Evolutionary conservation across 306 rosid species (phyloP), one percentile per base, ranked within the genome.

Genomic region (Hylodesmum podocarpum): DNA sequence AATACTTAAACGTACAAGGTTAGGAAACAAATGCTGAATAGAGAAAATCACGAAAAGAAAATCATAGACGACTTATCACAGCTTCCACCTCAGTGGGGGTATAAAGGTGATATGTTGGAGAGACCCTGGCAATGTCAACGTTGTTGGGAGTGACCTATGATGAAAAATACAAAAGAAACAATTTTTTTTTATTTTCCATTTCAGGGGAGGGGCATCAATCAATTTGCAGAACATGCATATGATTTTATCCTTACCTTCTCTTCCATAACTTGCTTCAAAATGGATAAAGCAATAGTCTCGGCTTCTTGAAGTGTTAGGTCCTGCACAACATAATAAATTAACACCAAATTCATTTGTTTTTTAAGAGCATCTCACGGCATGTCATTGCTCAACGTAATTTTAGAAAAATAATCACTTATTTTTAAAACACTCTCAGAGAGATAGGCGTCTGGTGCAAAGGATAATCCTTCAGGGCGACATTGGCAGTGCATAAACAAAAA

Each of bases 231-330:
- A 29, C 40, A 74, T 7, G 49, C 18, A 58, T 59, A 44, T 28
- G 37, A 51, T 76, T 44, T 75, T 41, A 47, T 37, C 25, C 36
- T 77, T 78, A 95, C 99, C 99, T 95, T 95, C 87, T 95, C 99
- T 89, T 95, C 99, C 99, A 95, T 95, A 44, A 92, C 99, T 84
- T 95, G 99, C 88, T 93, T 95, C 84, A 95, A 91, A 81, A 95
- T 95, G 69, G 97, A 95, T 53, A 95, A 91, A 75, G 99, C 97
- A 57, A 95, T 92, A 34, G 97, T 88, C 84, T 95, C 99, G 4
- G 99, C 99, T 87, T 95, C 99, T 84, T 80, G 81, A 73, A 95
- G 99, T 72, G 99, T 85, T 27, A 95, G 71, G 40, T 95, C 99
- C 99, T 95, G 92, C 72, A 79, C 76, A 80, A 51, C 29, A 71